phyloP scores from a whole-genome alignment of 2,329 filamentous ascomycete species.

The Colletotrichum agaves region DNA sequence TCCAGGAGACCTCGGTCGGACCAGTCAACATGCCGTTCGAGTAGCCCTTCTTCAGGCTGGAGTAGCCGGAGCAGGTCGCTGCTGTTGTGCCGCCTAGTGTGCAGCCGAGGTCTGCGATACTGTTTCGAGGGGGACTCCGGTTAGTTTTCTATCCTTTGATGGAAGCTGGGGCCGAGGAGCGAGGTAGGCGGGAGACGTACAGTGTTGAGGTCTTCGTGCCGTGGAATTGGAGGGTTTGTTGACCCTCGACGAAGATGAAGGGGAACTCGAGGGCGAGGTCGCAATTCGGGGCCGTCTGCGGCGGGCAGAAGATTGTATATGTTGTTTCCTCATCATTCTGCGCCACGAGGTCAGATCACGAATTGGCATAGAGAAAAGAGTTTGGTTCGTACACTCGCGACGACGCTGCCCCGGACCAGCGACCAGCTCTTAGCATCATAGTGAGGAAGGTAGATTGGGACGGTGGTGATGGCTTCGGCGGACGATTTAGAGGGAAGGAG shows the following conservation, averaged over 20 bases:
- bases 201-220: conserved; percentile 56
- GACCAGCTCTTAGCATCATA: conserved; percentile 56
- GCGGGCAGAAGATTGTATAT: conserved; percentile 61
- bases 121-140: conserved; percentile 37
- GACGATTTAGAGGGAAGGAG: conserved; percentile 20
- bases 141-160: not conserved
- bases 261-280: conserved; percentile 58
- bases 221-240: conserved; percentile 55
- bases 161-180: conserved; percentile 1
- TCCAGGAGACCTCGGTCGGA: conserved; percentile 57
- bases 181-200: conserved; percentile 45
- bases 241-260: conserved; percentile 58
- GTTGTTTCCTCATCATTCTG: conserved; percentile 55
- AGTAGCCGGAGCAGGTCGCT: conserved; percentile 61
- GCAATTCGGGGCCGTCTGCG: conserved; percentile 53
- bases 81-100: conserved; percentile 53
- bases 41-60: conserved; percentile 54
- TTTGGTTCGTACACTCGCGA: conserved; percentile 51
- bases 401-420: conserved; percentile 56
- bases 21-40: conserved; percentile 52
- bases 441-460: conserved; percentile 58
- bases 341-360: conserved; percentile 16
- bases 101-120: conserved; percentile 57
- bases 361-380: not conserved
- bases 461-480: conserved; percentile 48